Percentiles rank a stretch among this genome's conserved stretches.
These are phyloP conservation scores for Corymbia calophylla DNA, from an alignment of 441 rosid species.

Conservation along the genomic window DNA sequence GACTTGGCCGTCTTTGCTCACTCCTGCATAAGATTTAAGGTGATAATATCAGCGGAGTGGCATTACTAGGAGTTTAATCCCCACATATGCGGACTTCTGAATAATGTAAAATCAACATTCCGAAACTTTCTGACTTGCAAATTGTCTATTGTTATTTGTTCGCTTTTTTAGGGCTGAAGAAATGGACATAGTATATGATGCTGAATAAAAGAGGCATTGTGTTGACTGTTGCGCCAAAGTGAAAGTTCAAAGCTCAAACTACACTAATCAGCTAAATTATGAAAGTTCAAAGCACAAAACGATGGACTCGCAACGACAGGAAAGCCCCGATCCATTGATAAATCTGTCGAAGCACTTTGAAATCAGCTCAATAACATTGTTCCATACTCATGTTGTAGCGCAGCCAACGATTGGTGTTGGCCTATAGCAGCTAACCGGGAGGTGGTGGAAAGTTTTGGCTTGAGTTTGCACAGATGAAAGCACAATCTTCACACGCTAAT, in stretches of 20 bases:
- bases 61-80: not conserved
- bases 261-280: not conserved
- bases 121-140: not conserved
- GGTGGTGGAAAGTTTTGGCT: not conserved
- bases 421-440: not conserved
- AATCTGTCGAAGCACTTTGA: not conserved
- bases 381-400: not conserved
- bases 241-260: not conserved
- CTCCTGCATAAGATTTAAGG: not conserved
- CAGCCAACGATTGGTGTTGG: not conserved
- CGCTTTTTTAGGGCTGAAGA: not conserved
- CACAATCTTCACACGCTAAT: not conserved
- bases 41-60: not conserved
- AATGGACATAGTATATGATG: not conserved
- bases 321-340: not conserved
- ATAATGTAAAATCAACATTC: not conserved
- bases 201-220: not conserved
- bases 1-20: not conserved
- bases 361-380: not conserved
- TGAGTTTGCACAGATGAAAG: not conserved
- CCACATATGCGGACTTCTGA: not conserved
- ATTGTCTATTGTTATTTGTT: not conserved
- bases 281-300: not conserved
- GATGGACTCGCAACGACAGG: not conserved
- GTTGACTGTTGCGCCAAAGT: not conserved